Percentiles rank a stretch among this genome's conserved stretches.
These are phyloP conservation scores for Zygnema circumcarinatum DNA, from an alignment of 139 green algal genomes.

Conservation along the genomic window DNA sequence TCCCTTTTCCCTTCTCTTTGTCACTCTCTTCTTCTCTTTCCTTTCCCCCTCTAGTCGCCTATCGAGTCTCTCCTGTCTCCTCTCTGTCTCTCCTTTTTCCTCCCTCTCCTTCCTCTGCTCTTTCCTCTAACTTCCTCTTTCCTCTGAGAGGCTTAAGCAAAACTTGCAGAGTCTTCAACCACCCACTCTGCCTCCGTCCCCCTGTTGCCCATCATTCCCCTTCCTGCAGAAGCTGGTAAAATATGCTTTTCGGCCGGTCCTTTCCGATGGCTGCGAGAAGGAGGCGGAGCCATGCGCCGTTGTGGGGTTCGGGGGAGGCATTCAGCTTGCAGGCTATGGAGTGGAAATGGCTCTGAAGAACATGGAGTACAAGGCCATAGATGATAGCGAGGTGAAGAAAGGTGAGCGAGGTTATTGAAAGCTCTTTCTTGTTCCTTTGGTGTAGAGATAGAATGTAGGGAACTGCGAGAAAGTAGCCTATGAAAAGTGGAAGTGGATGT, in stretches of 20 bases:
- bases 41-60: neutral
- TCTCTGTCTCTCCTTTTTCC: conserved; percentile 2
- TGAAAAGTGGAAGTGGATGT: neutral
- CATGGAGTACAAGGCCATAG: conserved; percentile 95
- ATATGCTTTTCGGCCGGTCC: conserved; percentile 47
- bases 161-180: too few species aligned
- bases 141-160: too few species aligned
- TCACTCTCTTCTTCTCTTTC: neutral
- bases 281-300: neutral
- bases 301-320: neutral
- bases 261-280: conserved; percentile 20
- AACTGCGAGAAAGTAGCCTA: neutral
- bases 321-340: conserved; percentile 83
- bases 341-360: conserved; percentile 96
- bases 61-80: neutral
- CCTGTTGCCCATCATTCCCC: neutral
- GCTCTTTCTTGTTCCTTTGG: neutral
- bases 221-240: neutral
- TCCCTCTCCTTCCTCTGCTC: neutral
- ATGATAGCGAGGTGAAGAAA: conserved; percentile 76
- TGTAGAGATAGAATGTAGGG: neutral
- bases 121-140: neutral
- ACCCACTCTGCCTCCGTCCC: neutral
- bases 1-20: neutral
- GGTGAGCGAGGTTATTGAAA: conserved; percentile 23